phyloP scores from a whole-genome alignment of 768 basidiomycete genomes.

The Pholiota molesta region DNA sequence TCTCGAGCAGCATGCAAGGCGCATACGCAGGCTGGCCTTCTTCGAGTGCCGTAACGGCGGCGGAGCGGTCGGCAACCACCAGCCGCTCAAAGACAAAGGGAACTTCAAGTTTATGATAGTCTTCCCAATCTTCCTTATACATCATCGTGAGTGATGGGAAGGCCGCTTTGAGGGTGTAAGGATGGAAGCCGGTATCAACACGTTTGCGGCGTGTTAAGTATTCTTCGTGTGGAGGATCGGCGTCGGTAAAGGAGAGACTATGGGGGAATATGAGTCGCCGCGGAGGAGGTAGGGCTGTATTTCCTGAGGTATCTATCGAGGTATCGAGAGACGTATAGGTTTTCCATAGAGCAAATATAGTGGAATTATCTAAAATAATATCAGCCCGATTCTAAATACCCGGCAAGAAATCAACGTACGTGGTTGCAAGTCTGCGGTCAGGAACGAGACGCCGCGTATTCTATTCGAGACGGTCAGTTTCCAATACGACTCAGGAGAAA shows the following conservation, averaged over 20 bases:
- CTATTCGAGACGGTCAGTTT: constrained; percentile 32
- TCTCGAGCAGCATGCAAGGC: constrained; percentile 45
- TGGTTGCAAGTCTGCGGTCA: constrained; percentile 54
- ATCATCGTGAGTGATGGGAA: constrained; percentile 71
- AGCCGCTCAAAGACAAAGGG: constrained; percentile 79
- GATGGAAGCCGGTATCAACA: constrained; percentile 69
- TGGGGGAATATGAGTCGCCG: constrained; percentile 77
- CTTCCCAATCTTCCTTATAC: constrained; percentile 77
- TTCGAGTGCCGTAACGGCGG: constrained; percentile 42
- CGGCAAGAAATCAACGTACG: constrained; percentile 39
- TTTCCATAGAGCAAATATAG: constrained; percentile 78
- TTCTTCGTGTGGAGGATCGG: constrained; percentile 37
- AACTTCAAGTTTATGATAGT: constrained; percentile 65
- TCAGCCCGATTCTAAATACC: constrained; percentile 12
- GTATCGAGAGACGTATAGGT: constrained; percentile 68
- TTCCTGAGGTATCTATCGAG: constrained; percentile 43
- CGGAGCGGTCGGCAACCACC: constrained; percentile 77
- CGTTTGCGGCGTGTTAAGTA: constrained; percentile 45
- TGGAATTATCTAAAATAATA: constrained; percentile 58
- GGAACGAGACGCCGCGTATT: constrained; percentile 71
- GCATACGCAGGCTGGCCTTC: constrained; percentile 43
- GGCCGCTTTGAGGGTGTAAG: constrained; percentile 70
- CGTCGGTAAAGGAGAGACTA: constrained; percentile 60
- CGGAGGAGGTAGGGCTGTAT: constrained; percentile 62
- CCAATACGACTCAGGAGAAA: not conserved